Base-by-base conservation (phyloP, 2,329 filamentous ascomycete genomes). In the Nemania sp. region DNA sequence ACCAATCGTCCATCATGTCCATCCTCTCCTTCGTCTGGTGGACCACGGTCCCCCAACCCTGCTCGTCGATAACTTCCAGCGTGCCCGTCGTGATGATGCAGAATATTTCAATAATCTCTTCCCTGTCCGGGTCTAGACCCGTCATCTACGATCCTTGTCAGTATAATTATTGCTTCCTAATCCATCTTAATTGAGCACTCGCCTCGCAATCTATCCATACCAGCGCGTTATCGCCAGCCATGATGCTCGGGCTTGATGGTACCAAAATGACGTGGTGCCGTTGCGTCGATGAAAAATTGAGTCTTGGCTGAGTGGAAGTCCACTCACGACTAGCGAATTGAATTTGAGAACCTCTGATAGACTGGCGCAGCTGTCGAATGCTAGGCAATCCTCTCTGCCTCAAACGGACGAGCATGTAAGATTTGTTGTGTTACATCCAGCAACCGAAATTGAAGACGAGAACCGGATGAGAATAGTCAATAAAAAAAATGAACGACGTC, bases 21-120 rank as follows among this genome's bases (percentile, higher is more conserved):
- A 98, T 86, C 43, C 86, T 83, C 55, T 85, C 80, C 69, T 87
- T 81, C 0, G 87, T 81, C 69, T 91, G 90, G 73, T 94, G 89
- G 59, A 99, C 84, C 47, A 94, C 81, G 29, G 84, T 85, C 71
- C 96, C 91, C 81, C 90, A 97, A 67, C 94, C 94, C 34, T 82
- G 75, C 21, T 87, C 79, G 62, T 97, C 92, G 25, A 96, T 77
- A 35, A 96, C 75, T 59, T 90, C 84, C 18, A 99, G 84, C 63
- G 92, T 81, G 54, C 87, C 84, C 67, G 93, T 90, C 7, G 95
- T 99, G 73, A 99, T 85, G 76, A 96, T 89, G 78, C 93, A 97
- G 76, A 90, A 94, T 59, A 98, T 90, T 70, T 96, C 92, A 72
- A 98, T 87, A 71, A 98, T 95, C 57, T 88, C 87, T 72, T 98